These are phyloP conservation scores for Termitomyces bulborhizus DNA, from an alignment of 768 basidiomycete species.

Conservation along the genomic window DNA sequence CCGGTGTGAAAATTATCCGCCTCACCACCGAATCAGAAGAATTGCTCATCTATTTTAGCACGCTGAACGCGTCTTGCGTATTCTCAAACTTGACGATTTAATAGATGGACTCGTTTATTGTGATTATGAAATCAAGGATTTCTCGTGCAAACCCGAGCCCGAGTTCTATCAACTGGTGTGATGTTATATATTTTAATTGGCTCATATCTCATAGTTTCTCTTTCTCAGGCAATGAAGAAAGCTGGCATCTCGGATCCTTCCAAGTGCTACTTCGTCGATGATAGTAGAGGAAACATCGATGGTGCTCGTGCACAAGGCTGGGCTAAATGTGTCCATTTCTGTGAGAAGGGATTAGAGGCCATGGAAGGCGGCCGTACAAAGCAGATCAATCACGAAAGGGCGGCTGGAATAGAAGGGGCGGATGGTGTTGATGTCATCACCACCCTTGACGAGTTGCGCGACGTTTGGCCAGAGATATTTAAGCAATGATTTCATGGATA, in stretches of 20 bases:
- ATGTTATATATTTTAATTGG: neutral
- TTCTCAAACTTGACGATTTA: slow-evolving; percentile 66
- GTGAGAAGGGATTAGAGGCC: slow-evolving; percentile 56
- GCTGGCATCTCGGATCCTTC: slow-evolving; percentile 58
- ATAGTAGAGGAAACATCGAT: slow-evolving; percentile 63
- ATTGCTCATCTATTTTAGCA: slow-evolving; percentile 42
- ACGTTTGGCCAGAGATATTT: slow-evolving; percentile 75
- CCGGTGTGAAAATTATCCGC: slow-evolving; percentile 37
- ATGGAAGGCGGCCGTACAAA: slow-evolving; percentile 59
- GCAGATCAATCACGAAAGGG: slow-evolving; percentile 34
- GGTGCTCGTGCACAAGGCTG: slow-evolving; percentile 63
- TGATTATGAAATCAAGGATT: slow-evolving; percentile 60
- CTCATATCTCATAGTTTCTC: neutral
- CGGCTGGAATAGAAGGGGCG: slow-evolving; percentile 24
- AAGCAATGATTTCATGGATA: slow-evolving; percentile 17
- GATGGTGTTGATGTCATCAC: slow-evolving; percentile 48
- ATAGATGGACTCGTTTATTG: slow-evolving; percentile 76
- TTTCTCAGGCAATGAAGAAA: slow-evolving; percentile 53
- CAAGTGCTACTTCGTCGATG: slow-evolving; percentile 77
- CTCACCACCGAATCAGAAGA: neutral
- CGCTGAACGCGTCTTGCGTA: slow-evolving; percentile 70
- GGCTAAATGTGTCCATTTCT: slow-evolving; percentile 72
- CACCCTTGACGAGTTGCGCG: slow-evolving; percentile 60
- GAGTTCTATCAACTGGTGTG: slow-evolving; percentile 64
- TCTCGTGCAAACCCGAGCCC: slow-evolving; percentile 78